A percentile compares a stretch with the other conserved stretches of the same genome.
phyloP scores from a whole-genome alignment of 2,329 filamentous ascomycete genomes.

The Helotiales sp. region DNA sequence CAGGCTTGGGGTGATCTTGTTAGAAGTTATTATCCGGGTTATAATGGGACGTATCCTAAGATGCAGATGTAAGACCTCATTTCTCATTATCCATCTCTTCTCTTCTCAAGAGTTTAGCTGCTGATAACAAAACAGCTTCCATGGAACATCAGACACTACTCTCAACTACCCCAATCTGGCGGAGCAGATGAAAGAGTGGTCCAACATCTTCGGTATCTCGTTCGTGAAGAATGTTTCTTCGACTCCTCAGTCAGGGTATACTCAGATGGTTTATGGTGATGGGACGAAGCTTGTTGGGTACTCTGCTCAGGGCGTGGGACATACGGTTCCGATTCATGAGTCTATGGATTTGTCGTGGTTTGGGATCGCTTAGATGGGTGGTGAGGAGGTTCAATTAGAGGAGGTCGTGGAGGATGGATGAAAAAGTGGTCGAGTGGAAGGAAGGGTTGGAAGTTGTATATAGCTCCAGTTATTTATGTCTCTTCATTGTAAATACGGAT shows the following conservation, averaged over 20 bases:
- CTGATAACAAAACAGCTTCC: slow-evolving; percentile 32
- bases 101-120: too few species aligned
- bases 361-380: slow-evolving; percentile 9
- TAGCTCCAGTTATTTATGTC: too few species aligned
- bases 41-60: slow-evolving; percentile 40
- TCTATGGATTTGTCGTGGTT: slow-evolving; percentile 32
- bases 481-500: too few species aligned
- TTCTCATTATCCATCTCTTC: too few species aligned
- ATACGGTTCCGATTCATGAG: slow-evolving; percentile 33
- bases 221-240: slow-evolving; percentile 31
- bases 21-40: slow-evolving; percentile 39
- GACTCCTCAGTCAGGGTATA: slow-evolving; percentile 33
- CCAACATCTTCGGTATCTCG: slow-evolving; percentile 41
- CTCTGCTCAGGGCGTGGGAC: slow-evolving; percentile 34
- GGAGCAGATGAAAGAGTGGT: slow-evolving; percentile 48
- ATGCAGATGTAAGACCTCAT: slow-evolving; percentile 34
- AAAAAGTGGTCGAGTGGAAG: neutral
- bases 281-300: slow-evolving; percentile 36
- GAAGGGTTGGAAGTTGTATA: too few species aligned
- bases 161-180: slow-evolving; percentile 42
- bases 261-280: slow-evolving; percentile 37
- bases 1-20: slow-evolving; percentile 51
- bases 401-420: neutral
- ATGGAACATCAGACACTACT: slow-evolving; percentile 41
- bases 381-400: neutral